These are phyloP conservation scores for Boletus edulis DNA, from an alignment of 768 basidiomycete species.

Conservation along the genomic window DNA sequence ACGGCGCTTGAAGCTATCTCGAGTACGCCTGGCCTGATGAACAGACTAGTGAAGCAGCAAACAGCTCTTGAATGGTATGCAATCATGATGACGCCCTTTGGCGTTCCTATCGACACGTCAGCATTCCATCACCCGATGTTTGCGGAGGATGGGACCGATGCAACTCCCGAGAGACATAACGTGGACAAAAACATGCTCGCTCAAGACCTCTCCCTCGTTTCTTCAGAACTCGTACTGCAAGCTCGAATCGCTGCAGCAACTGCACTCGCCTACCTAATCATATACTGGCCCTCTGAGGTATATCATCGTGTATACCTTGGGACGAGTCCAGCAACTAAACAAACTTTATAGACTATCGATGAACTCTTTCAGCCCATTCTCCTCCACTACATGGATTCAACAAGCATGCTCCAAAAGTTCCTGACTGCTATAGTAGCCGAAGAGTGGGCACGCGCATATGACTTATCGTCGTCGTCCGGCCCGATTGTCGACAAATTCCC, in stretches of 20 bases:
- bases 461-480: constrained; percentile 29
- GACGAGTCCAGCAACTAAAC: not conserved
- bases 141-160: constrained; percentile 43
- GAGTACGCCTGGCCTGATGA: constrained; percentile 45
- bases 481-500: constrained; percentile 54
- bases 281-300: constrained; percentile 66
- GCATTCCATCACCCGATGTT: constrained; percentile 65
- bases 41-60: constrained; percentile 53
- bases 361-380: constrained; percentile 75
- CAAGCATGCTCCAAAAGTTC: constrained; percentile 90
- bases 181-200: constrained; percentile 95
- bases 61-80: constrained; percentile 82
- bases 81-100: constrained; percentile 86
- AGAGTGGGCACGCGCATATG: constrained; percentile 80
- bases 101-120: constrained; percentile 66
- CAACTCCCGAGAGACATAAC: constrained; percentile 70
- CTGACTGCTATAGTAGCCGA: constrained; percentile 83
- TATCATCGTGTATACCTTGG: not conserved
- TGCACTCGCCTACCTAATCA: constrained; percentile 69
- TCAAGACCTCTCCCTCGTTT: constrained; percentile 84
- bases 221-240: constrained; percentile 71
- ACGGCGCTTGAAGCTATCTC: constrained; percentile 60
- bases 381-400: constrained; percentile 76
- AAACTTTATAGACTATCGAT: constrained; percentile 43
- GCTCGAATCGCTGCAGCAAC: constrained; percentile 77